Conservation (phyloP, 176 grass and related monocot genomes). For the Panicum miliaceum region DNA sequence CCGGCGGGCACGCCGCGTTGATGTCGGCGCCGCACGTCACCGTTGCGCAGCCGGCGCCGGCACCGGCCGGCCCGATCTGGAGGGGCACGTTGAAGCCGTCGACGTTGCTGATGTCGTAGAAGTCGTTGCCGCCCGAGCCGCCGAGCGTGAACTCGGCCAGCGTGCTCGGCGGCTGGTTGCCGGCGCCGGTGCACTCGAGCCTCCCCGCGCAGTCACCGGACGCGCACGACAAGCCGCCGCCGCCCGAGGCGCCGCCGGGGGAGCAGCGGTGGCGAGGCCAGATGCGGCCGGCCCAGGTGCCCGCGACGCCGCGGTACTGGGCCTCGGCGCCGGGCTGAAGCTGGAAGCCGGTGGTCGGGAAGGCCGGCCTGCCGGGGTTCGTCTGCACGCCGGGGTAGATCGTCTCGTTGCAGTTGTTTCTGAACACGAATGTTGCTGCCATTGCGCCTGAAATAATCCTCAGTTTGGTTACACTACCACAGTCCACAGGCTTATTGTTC, state of each 20-base stretch:
- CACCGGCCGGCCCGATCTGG: background rate
- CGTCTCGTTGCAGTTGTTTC: background rate
- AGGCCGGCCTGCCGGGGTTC: background rate
- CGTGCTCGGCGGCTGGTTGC: slow-evolving; percentile 32
- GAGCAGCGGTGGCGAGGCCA: slow-evolving; percentile 53
- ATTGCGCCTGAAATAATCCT: background rate
- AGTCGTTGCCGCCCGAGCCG: slow-evolving; percentile 44
- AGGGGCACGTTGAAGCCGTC: slow-evolving; percentile 71
- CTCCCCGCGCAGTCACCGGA: slow-evolving; percentile 50
- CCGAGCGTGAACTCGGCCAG: slow-evolving; percentile 63
- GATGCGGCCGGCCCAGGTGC: slow-evolving; percentile 57
- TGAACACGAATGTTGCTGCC: background rate
- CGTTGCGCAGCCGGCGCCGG: background rate
- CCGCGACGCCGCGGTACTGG: background rate
- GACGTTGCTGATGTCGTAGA: slow-evolving; percentile 69
- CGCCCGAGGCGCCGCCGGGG: slow-evolving; percentile 4
- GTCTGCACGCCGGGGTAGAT: background rate
- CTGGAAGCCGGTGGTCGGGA: slow-evolving; percentile 44
- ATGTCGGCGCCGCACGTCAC: slow-evolving; percentile 41
- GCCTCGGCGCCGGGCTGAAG: slow-evolving; percentile 3
- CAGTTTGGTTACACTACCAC: background rate
- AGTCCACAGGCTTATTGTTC: background rate
- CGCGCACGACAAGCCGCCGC: slow-evolving; percentile 47
- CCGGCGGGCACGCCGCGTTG: slow-evolving; percentile 50
- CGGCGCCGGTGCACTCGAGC: slow-evolving; percentile 39